These are phyloP conservation scores for Penicillium cosmopolitanum DNA, from an alignment of 495 filamentous ascomycete genomes.

Conservation along the genomic window DNA sequence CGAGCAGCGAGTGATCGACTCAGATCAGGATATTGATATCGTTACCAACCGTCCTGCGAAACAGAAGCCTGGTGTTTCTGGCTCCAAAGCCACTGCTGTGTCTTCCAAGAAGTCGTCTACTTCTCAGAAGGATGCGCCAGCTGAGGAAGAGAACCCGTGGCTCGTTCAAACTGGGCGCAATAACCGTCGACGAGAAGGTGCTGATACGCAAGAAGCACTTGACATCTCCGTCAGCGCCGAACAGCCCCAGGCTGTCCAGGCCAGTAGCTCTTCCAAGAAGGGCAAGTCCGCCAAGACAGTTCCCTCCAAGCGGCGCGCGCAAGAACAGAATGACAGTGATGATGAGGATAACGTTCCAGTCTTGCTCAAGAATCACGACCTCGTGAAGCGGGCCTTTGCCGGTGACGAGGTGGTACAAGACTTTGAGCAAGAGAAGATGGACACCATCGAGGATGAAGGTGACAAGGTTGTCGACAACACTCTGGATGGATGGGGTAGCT, in stretches of 20 bases:
- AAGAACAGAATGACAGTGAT: slow-evolving; percentile 48
- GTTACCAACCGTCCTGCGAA: slow-evolving; percentile 27
- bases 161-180: slow-evolving; percentile 44
- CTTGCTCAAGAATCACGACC: slow-evolving; percentile 74
- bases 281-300: slow-evolving; percentile 24
- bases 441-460: slow-evolving; percentile 74
- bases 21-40: slow-evolving; percentile 32
- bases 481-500: slow-evolving; percentile 89
- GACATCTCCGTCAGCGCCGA: slow-evolving; percentile 44
- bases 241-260: slow-evolving; percentile 22
- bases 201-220: slow-evolving; percentile 40
- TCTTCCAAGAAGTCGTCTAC: slow-evolving; percentile 22
- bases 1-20: slow-evolving; percentile 36
- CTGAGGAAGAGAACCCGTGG: slow-evolving; percentile 54
- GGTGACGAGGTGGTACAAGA: slow-evolving; percentile 84
- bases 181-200: slow-evolving; percentile 38
- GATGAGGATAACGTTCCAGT: slow-evolving; percentile 65
- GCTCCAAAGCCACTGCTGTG: slow-evolving; percentile 8
- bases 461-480: slow-evolving; percentile 84
- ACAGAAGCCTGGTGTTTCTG: slow-evolving; percentile 22
- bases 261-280: slow-evolving; percentile 23
- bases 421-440: slow-evolving; percentile 80
- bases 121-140: slow-evolving; percentile 21
- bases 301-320: slow-evolving; percentile 24
- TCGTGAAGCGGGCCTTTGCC: slow-evolving; percentile 85